Evolutionary conservation across 257 asterid genomes (phyloP).

Genomic region (Capsicum pubescens): DNA sequence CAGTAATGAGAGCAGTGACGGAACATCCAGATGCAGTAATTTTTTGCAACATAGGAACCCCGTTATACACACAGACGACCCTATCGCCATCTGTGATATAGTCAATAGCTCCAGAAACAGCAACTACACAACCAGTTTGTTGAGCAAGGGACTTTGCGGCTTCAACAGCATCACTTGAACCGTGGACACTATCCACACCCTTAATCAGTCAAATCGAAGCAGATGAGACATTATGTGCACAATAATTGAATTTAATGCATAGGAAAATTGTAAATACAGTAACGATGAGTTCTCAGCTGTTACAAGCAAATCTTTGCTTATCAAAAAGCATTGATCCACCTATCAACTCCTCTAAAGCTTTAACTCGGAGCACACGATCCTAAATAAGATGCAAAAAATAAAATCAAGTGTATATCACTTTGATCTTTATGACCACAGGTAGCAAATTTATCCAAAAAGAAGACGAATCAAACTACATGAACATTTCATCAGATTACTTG

Average conservation of each 20-base stretch:
- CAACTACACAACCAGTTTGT: slow-evolving; percentile 58
- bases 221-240: slow-evolving; percentile 2
- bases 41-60: slow-evolving; percentile 84
- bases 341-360: not conserved
- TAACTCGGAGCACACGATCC: not conserved
- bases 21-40: slow-evolving; percentile 95
- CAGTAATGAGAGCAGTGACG: slow-evolving; percentile 79
- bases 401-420: not conserved
- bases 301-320: not conserved
- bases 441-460: not conserved
- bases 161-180: slow-evolving; percentile 71
- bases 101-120: slow-evolving; percentile 88
- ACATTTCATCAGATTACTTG: not conserved
- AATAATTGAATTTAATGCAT: not conserved
- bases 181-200: slow-evolving; percentile 81
- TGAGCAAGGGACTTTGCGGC: slow-evolving; percentile 83
- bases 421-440: not conserved
- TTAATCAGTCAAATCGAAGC: slow-evolving; percentile 33
- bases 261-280: not conserved
- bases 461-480: not conserved
- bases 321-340: not conserved
- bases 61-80: slow-evolving; percentile 69
- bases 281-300: not conserved
- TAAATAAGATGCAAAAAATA: not conserved
- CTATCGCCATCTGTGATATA: slow-evolving; percentile 73